A percentile compares a stretch with the other conserved stretches of the same genome.
These are phyloP conservation scores for Pythium phragmitis DNA, from an alignment of 352 stramenopile genomes.

Conservation along the genomic window DNA sequence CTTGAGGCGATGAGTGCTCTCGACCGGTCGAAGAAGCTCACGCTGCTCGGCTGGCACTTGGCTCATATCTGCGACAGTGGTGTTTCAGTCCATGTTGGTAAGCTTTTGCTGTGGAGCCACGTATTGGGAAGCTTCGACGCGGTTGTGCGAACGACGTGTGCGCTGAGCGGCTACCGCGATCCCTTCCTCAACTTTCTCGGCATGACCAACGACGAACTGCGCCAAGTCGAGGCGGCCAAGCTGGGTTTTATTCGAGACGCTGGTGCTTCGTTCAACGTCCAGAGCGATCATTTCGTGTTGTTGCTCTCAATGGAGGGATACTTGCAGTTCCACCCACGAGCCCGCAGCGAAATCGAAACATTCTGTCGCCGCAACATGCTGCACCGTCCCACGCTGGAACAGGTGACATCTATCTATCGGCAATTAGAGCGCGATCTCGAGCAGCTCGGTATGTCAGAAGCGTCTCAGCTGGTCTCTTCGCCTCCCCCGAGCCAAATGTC, in stretches of 20 bases:
- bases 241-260: constrained; percentile 48
- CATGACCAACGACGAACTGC: constrained; percentile 59
- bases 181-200: constrained; percentile 72
- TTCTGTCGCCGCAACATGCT: constrained; percentile 73
- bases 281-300: constrained; percentile 75
- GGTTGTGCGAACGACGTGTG: constrained; percentile 63
- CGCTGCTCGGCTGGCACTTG: constrained; percentile 73
- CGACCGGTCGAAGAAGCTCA: constrained; percentile 35
- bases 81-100: constrained; percentile 67
- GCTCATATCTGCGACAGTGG: constrained; percentile 67
- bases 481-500: neutral
- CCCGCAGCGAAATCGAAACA: constrained; percentile 35
- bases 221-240: constrained; percentile 57
- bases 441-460: constrained; percentile 42
- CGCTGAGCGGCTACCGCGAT: constrained; percentile 74
- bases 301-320: constrained; percentile 67
- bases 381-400: constrained; percentile 57
- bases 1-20: constrained; percentile 82
- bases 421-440: constrained; percentile 65
- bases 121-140: constrained; percentile 63
- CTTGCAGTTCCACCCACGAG: constrained; percentile 38
- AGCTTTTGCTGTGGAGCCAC: constrained; percentile 70
- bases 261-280: constrained; percentile 35
- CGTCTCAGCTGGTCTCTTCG: constrained; percentile 40
- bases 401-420: constrained; percentile 67